Base-by-base conservation (phyloP, 148 eudicot genomes). In the Rhododendron vialii region DNA sequence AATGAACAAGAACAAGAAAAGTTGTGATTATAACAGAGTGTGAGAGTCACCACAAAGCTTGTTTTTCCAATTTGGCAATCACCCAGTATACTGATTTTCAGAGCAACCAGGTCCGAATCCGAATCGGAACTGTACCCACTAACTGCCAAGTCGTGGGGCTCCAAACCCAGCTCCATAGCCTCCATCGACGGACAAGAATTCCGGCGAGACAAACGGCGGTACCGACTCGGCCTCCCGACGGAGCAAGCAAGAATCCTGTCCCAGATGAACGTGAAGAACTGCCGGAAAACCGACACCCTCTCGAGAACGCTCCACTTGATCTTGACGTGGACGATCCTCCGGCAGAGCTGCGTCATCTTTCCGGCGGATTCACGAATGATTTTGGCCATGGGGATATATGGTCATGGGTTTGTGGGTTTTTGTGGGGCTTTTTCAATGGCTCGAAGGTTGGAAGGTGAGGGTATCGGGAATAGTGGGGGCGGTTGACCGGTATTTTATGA, bases 1-100 rank as follows among this genome's bases (percentile, higher is more conserved):
- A 53, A 53, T 71, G 36, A 71, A 38, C n/a, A 14, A 76, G 53
- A 45, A 45, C 1, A 43, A 38, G 0, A 2, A 4, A 36, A 75
- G 36, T 18, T 6, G 50, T 18, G 5, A 47, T 6, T 4, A 18
- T 17, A 13, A 35, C 22, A 5, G 12, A 5, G 10, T 13, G 67
- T 18, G 12, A 41, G 20, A 85, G 92, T 92, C 71, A 97, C 99
- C 94, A 93, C 86, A 88, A 97, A 97, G 85, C 88, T 92, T 36
- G 99, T 97, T 89, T 97, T 94, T 33, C 98, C 98, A 88, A 91
- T 92, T 28, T 91, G 91, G 28, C 94, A 92, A 91, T 94, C 98
- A 84, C 98, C 98, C 71, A 94, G 76, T 83, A 93, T 65, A 80
- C 94, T 92, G 85, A 94, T 93, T 86, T 94, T 94, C 57, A 94